Percentiles rank a stretch among this genome's conserved stretches.
Conservation (phyloP, 768 basidiomycete genomes). For the Boletellus emodensis region DNA sequence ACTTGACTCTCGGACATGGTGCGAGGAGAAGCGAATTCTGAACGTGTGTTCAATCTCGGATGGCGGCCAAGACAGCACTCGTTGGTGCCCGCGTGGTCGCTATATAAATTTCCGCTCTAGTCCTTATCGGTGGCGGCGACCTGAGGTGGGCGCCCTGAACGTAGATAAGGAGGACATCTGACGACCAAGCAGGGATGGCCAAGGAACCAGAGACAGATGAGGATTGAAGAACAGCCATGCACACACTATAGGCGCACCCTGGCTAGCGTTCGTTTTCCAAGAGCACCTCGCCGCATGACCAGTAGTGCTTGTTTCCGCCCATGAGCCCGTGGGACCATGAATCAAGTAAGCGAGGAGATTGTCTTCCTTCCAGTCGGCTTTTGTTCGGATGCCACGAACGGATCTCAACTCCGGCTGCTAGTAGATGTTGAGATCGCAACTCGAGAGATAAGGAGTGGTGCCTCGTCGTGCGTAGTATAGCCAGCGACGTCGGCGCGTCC, state of each 20-base stretch:
- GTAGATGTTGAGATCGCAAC: neutral
- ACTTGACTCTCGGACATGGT: conserved; percentile 33
- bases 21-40: neutral
- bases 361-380: neutral
- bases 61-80: neutral
- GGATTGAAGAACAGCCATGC: no score
- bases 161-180: conserved; percentile 15
- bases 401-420: neutral
- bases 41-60: conserved; percentile 1
- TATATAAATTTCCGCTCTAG: conserved; percentile 11
- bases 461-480: no score
- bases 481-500: neutral
- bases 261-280: no score
- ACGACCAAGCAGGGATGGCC: neutral
- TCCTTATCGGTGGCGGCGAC: conserved; percentile 15
- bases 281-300: no score
- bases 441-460: conserved; percentile 2
- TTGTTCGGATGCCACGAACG: neutral
- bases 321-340: no score
- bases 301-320: no score
- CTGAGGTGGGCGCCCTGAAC: neutral
- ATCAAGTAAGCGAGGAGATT: no score
- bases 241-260: no score
- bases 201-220: neutral
- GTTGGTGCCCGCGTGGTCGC: neutral